Evolutionary conservation across 768 basidiomycete genomes (phyloP), one percentile per base, ranked within the genome.

Genomic region (Peribolospora baueri): DNA sequence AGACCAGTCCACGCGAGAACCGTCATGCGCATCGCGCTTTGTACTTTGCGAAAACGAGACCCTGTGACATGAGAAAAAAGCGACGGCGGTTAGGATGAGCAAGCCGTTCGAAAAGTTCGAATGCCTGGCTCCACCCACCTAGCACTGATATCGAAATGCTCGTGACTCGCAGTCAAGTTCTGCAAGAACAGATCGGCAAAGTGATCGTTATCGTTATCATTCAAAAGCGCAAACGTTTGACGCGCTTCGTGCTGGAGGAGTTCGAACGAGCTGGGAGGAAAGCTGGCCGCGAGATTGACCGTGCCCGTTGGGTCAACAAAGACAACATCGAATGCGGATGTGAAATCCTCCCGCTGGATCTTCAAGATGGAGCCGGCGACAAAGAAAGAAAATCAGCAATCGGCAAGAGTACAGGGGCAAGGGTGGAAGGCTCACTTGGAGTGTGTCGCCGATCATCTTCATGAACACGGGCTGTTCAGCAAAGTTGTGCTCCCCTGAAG

Each of bases 231-330:
- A 2, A 91, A 70, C 0, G 87, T 84, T 61, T 74, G 72, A 43
- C 71, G 68, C 0, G 88, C 87, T 62, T 95, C 86, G 50, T 80
- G 70, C 56, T 71, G 72, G 42, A 88, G 83, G 67, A 91, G 68
- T 51, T 82, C 75, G 1, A 97, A 70, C 1, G 85, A 87, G 3
- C 81, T 75, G 10, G 76, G 60, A 14, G 88, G 83, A 40, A 90
- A 75, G 7, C 75, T 78, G 0, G 79, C 76, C 25, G 91, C 67
- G 7, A 90, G 63, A 64, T 98, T 97, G 50, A 81, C 71, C 6
- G 73, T 73, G 0, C 85, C 84, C 0, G 78, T 74, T 1, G 80
- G 75, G 62, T 90, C 88, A 1, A 91, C 80, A 51, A 91, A 78
- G 14, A 82, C 72, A 6, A 79, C 73, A 3, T 71, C 46, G 40